A percentile compares a stretch with the other conserved stretches of the same genome.
Evolutionary conservation across 2,329 filamentous ascomycete species (phyloP).

Genomic region (Botryosphaeria agaves): DNA sequence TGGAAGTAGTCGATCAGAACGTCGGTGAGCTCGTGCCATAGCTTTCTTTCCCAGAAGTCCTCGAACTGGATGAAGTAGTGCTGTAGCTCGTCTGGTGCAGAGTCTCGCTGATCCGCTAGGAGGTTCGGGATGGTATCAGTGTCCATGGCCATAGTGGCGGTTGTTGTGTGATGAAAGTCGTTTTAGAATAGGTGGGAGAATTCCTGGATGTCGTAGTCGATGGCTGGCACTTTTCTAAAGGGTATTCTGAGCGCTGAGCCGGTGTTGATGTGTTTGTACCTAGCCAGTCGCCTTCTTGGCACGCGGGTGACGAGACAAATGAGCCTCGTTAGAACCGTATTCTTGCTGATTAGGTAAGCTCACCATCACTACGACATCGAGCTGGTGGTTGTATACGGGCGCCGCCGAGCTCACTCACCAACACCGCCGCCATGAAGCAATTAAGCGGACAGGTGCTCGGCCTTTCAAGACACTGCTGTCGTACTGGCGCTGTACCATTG

Average conservation of each 20-base stretch:
- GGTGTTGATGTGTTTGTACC: too few species aligned
- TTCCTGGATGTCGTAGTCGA: not conserved
- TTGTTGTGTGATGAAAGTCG: not conserved
- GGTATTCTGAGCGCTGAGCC: too few species aligned
- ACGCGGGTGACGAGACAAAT: too few species aligned
- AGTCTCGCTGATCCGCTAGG: slow-evolving; percentile 75
- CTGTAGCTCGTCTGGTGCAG: slow-evolving; percentile 75
- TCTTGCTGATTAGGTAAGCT: too few species aligned
- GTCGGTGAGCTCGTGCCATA: slow-evolving; percentile 98
- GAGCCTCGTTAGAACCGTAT: too few species aligned
- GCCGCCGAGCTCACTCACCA: too few species aligned
- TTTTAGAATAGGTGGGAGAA: not conserved
- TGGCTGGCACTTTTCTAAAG: too few species aligned
- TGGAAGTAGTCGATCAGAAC: slow-evolving; percentile 78
- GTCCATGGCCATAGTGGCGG: slow-evolving; percentile 44
- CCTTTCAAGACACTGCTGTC: slow-evolving; percentile 19
- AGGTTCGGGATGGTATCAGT: slow-evolving; percentile 81
- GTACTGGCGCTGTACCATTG: not conserved
- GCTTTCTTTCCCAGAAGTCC: slow-evolving; percentile 93
- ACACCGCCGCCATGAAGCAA: slow-evolving; percentile 13
- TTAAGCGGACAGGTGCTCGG: slow-evolving; percentile 21
- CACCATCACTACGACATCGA: too few species aligned
- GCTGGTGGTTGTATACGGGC: too few species aligned
- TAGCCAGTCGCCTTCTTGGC: too few species aligned
- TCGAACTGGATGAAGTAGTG: slow-evolving; percentile 81